Evolutionary conservation across 495 filamentous ascomycete genomes (phyloP).

Genomic region (Trichodelitschia bisporula): DNA sequence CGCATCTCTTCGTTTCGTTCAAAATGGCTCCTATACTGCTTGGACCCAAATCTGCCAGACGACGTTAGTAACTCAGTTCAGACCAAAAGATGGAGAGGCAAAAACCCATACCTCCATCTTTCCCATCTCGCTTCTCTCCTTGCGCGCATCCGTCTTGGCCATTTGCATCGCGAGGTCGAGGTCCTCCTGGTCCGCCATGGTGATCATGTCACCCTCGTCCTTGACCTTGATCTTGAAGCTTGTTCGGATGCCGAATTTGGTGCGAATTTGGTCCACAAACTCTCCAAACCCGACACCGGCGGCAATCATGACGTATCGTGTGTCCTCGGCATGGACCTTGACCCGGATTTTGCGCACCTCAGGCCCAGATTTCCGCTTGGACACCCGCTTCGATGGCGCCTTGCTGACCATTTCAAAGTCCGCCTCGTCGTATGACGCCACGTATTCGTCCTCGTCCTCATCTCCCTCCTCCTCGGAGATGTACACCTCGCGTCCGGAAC

Average conservation of each 20-base stretch:
- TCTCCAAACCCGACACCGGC: slow-evolving; percentile 47
- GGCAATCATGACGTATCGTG: slow-evolving; percentile 77
- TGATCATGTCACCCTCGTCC: slow-evolving; percentile 86
- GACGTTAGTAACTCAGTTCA: slow-evolving; percentile 1
- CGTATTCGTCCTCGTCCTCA: slow-evolving; percentile 40
- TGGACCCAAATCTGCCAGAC: slow-evolving; percentile 6
- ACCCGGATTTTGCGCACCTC: slow-evolving; percentile 44
- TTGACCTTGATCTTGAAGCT: slow-evolving; percentile 65
- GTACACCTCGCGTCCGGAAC: slow-evolving; percentile 20
- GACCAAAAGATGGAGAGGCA: slow-evolving; percentile 8
- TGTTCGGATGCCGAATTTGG: slow-evolving; percentile 54
- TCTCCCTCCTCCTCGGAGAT: slow-evolving; percentile 32
- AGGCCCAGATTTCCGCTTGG: too few species aligned
- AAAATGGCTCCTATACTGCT: too few species aligned
- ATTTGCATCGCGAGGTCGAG: slow-evolving; percentile 56
- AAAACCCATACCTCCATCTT: slow-evolving; percentile 59
- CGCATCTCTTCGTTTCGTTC: too few species aligned
- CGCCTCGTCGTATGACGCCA: slow-evolving; percentile 34
- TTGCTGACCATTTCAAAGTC: slow-evolving; percentile 61
- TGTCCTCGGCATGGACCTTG: slow-evolving; percentile 81
- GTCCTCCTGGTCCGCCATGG: slow-evolving; percentile 90
- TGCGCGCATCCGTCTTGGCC: slow-evolving; percentile 40
- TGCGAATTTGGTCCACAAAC: slow-evolving; percentile 48
- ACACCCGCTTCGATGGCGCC: slow-evolving; percentile 8
- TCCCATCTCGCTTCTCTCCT: slow-evolving; percentile 57